phyloP scores from a whole-genome alignment of 2,329 filamentous ascomycete genomes.

The Cryphonectria radicalis region DNA sequence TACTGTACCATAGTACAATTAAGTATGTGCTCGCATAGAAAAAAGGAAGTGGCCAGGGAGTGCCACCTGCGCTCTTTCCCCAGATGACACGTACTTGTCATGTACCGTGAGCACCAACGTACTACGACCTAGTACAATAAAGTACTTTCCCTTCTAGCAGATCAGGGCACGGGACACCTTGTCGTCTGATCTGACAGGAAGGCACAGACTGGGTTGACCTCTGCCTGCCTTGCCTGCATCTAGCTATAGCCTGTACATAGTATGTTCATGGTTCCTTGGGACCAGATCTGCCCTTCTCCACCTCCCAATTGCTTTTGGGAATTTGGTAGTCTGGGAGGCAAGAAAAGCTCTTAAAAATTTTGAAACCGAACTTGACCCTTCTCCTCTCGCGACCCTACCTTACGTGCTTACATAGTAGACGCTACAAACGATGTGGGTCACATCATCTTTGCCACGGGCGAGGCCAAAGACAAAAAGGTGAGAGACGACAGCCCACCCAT shows the following conservation, averaged over 20 bases:
- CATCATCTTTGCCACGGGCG: background rate
- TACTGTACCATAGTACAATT: background rate
- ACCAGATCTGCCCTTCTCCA: background rate
- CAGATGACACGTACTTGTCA: background rate
- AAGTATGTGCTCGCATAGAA: background rate
- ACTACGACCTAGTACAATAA: background rate
- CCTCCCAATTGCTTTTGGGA: background rate
- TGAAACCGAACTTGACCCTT: background rate
- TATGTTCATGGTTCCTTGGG: background rate
- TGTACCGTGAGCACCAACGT: background rate
- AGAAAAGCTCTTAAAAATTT: background rate
- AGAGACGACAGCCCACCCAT: background rate
- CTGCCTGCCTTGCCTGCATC: background rate
- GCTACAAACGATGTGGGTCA: conserved; percentile 1
- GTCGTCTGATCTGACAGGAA: background rate
- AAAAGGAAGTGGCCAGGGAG: background rate
- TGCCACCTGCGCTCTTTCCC: conserved; percentile 10
- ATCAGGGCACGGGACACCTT: background rate
- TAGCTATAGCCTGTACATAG: background rate
- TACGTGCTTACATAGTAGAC: too few species aligned
- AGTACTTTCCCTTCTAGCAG: background rate
- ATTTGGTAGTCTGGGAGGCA: background rate
- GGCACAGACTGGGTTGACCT: background rate
- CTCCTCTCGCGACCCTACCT: background rate
- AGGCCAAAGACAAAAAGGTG: background rate